Conservation (phyloP, 257 asterid species). For the Handroanthus guayacan region DNA sequence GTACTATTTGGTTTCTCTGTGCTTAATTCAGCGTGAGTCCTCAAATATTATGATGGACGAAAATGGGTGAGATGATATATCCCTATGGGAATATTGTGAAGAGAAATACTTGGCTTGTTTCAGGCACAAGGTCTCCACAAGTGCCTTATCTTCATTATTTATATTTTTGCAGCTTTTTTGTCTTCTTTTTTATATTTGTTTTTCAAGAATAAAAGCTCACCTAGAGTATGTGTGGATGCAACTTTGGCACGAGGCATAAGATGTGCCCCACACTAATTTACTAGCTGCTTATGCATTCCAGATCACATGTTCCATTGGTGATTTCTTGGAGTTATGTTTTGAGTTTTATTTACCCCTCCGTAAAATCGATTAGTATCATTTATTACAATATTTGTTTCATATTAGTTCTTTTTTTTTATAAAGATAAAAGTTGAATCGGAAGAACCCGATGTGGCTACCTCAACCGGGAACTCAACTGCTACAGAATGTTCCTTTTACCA, state of each 20-base stretch:
- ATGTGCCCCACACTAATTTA: constrained; percentile 1
- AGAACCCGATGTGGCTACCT: too few species aligned
- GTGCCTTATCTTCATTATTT: constrained; percentile 68
- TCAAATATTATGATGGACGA: constrained; percentile 4
- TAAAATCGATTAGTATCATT: too few species aligned
- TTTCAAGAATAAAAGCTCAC: constrained; percentile 29
- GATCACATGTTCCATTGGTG: constrained; percentile 32
- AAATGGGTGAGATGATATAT: constrained; percentile 1
- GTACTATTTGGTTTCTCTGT: constrained; percentile 4
- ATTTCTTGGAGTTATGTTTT: constrained; percentile 23
- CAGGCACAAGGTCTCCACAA: constrained; percentile 76
- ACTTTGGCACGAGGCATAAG: constrained; percentile 27
- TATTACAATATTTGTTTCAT: too few species aligned
- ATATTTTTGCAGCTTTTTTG: background rate
- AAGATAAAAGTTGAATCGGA: too few species aligned
- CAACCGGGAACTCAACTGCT: too few species aligned
- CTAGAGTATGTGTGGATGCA: constrained; percentile 48
- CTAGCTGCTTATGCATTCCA: constrained; percentile 8
- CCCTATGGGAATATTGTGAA: constrained; percentile 39
- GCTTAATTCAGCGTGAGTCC: background rate
- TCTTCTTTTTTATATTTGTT: background rate
- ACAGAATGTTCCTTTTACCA: too few species aligned
- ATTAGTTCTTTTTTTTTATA: too few species aligned
- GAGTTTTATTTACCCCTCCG: background rate
- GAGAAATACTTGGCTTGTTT: constrained; percentile 51